Evolutionary conservation across 805 yeast species (phyloP), one percentile per base, ranked within the genome.

Genomic region (Metschnikowia bowlesiae): DNA sequence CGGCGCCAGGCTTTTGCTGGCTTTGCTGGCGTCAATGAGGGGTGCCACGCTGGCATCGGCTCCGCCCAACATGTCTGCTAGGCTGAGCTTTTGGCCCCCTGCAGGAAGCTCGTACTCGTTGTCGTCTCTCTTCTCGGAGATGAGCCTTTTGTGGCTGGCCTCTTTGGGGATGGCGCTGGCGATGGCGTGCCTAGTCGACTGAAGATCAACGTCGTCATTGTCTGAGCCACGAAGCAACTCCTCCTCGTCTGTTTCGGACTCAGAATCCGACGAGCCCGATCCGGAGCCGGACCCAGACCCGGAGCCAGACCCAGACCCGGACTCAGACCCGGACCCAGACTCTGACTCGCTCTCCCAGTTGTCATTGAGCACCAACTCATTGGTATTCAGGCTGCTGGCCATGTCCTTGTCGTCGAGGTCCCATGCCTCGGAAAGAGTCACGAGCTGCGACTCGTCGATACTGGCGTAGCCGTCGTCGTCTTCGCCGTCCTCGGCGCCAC

Each of bases 391-490:
- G 16, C 28, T 36, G 4, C 16, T 22, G 39, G 43, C 62, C 46
- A 62, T 54, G 52, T 80, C 84, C 30, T 65, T 69, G 32, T 84
- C 89, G 63, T 88, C 94, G 67, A 82, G 67, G 62, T 87, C 97
- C 96, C 96, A 89, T 3, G 88, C 90, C 57, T 84, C 90, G n/a
- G 96, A 85, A 37, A 90, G 72, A 0, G 95, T 80, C 52, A 86
- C 77, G 48, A 90, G 74, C 56, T 89, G 87, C 31, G 67, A 73
- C 62, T 89, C 96, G 59, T 89, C 96, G 39, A 87, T 75, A 61
- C 91, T 84, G 28, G 79, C 79, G 62, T 87, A 86, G 13, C 68
- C 70, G n/a, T 67, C 75, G 3, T 67, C 69, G 6, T 49, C 52
- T 37, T 47, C 42, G 16, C 47, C n/a, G 44, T 22, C 22, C 22